phyloP scores from a whole-genome alignment of 108 stramenopile species.

The Chaetoceros tenuissimus region DNA sequence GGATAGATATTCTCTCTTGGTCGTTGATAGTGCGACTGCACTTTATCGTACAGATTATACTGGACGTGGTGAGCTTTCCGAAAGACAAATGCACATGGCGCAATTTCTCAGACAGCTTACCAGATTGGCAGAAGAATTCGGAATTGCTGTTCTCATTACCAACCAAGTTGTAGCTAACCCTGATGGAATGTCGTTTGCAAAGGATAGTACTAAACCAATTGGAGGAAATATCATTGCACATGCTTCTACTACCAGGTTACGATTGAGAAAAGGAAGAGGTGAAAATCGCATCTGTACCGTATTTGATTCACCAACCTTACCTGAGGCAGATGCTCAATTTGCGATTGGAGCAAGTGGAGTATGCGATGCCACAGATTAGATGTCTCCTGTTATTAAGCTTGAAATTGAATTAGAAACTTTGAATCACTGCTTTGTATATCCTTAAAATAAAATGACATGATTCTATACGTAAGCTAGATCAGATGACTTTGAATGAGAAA shows the following conservation, averaged over 20 bases:
- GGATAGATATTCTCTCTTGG: constrained; percentile 92
- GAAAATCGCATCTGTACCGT: constrained; percentile 98
- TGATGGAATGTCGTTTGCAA: constrained; percentile 90
- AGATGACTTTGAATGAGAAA: too few relatives aligned
- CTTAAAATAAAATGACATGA: too few relatives aligned
- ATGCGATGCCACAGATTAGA: constrained; percentile 76
- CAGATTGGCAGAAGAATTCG: constrained; percentile 96
- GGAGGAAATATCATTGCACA: constrained; percentile 99
- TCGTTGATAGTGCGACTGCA: constrained; percentile 98
- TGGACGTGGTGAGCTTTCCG: constrained; percentile 97
- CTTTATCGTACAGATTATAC: constrained; percentile 98
- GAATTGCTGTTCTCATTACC: constrained; percentile 98
- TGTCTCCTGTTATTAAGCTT: too few relatives aligned
- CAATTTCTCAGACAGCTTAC: constrained; percentile 97
- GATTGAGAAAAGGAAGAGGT: constrained; percentile 96
- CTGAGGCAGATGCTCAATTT: constrained; percentile 93
- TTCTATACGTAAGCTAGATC: too few relatives aligned
- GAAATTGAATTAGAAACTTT: too few relatives aligned
- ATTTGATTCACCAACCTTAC: constrained; percentile 90
- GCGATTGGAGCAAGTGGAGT: constrained; percentile 63
- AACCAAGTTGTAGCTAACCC: constrained; percentile 99
- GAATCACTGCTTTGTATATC: too few relatives aligned
- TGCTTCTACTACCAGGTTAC: constrained; percentile 95
- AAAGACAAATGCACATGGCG: constrained; percentile 96
- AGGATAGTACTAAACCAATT: constrained; percentile 97